Evolutionary conservation across 768 basidiomycete genomes (phyloP), one percentile per base, ranked within the genome.

Genomic region (Antrodiella citrinella): DNA sequence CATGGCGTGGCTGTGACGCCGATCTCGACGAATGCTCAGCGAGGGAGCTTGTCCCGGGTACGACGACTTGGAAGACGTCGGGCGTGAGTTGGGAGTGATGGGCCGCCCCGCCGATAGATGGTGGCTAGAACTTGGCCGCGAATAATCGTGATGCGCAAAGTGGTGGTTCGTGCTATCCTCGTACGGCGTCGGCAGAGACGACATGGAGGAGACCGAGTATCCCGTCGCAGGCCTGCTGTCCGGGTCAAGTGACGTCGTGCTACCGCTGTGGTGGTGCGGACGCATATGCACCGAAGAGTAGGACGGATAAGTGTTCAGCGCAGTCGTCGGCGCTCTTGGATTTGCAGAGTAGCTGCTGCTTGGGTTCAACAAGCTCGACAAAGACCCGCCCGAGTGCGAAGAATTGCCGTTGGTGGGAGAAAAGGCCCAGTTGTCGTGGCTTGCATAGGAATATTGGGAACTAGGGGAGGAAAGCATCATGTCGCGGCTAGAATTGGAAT

Each of bases 201-300:
- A 85, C 56, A 89, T 86, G 11, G 86, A 88, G 2, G 86, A 83
- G 50, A 89, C 86, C 35, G 89, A 90, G 65, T 91, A 91, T 15
- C 89, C 86, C 0, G 89, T 90, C 1, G 83, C 84, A 1, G 89
- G 89, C 46, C 89, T 81, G 66, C 86, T 87, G 64, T 91, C 89
- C 4, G 89, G 89, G 15, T 35, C 30, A 15, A 35, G 30, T 7
- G 30, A 35, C 3, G 89, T 91, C 5, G 73, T 71, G 0, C 85
- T 86, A 0, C 84, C 85, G 26, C 80, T 80, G 49, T 79, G 78
- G 57, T 84, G 81, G 53, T 82, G 80, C 40, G 74, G 73, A 61
- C 80, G 76, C 73, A 85, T 75, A 39, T 81, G 80, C 71, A 84
- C 75, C 24, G 75, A 78, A 4, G 82, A 81, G 67, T 86, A 87